phyloP scores from a whole-genome alignment of 305 asterid species.

The Solanum hybrid region DNA sequence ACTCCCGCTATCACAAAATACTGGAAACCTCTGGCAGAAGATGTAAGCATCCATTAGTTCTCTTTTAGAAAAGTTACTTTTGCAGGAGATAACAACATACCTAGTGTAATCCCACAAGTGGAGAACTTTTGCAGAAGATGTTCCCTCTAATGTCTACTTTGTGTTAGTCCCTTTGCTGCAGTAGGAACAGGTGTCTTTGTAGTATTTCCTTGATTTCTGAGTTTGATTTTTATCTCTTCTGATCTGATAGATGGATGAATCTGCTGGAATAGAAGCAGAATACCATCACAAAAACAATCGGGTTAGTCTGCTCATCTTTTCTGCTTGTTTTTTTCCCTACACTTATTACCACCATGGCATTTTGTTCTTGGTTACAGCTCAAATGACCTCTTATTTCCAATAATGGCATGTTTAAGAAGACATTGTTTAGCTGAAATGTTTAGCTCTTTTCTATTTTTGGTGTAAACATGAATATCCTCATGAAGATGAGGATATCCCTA shows the following conservation, averaged over 20 bases:
- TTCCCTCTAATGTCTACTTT: background rate
- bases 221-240: constrained; percentile 6
- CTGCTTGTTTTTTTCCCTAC: constrained; percentile 5
- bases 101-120: background rate
- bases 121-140: background rate
- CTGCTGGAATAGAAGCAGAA: constrained; percentile 98
- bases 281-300: constrained; percentile 90
- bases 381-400: background rate
- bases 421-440: background rate
- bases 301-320: constrained; percentile 35
- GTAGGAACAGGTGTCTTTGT: background rate
- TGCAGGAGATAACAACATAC: background rate
- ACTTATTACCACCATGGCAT: background rate
- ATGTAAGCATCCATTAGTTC: constrained; percentile 46
- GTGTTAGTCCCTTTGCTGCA: background rate
- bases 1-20: constrained; percentile 76
- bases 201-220: background rate
- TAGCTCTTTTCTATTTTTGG: too few species aligned
- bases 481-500: too few species aligned
- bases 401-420: background rate
- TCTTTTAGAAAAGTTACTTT: constrained; percentile 1
- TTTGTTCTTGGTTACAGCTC: background rate
- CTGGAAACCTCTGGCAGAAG: constrained; percentile 96
- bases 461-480: too few species aligned
- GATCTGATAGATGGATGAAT: constrained; percentile 76